Evolutionary conservation across 805 yeast genomes (phyloP), one percentile per base, ranked within the genome.

Genomic region (Metschnikowia rubicola): DNA sequence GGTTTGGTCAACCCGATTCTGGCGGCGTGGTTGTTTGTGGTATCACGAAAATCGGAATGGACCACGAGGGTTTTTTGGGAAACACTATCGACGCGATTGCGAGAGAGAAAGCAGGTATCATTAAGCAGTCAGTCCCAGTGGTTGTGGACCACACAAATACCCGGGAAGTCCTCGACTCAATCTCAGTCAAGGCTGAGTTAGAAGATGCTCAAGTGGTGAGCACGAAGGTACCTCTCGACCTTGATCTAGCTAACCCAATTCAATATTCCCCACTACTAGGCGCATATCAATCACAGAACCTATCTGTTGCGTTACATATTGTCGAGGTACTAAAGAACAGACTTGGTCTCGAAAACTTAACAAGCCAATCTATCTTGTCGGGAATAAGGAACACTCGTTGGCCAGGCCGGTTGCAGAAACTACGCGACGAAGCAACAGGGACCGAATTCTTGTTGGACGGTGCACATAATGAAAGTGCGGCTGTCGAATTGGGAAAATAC

Each of bases 401-500:
- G 98, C 96, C 96, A 0, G 98, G 97, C 1, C 70, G 99, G 50
- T 67, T 94, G 43, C 96, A 94, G 58, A 47, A 58, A 1, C 43
- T 66, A 1, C 41, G 43, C 1, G 56, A 62, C 19, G 42, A 63
- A 2, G 54, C 62, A 1, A 43, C 73, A 1, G 57, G 55, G 7
- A 47, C 47, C 0, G 52, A 57, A 1, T 63, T 82, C 0, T 64
- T 94, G 4, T 59, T 94, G 2, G 98, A 92, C 66, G 98, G 98
- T 2, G 97, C 98, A 0, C 98, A 94, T 63, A 94, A 94, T 61
- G 82, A 80, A 6, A 81, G 83, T 50, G 96, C 97, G 0, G 94
- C 97, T 0, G 65, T 67, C n/a, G 88, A 86, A 57, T 68, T 94
- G 30, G 77, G 76, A 0, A 73, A 73, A 35, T 88, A 73, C 60